Evolutionary conservation across 2,329 filamentous ascomycete genomes (phyloP).

Genomic region (Paecilomyces niveus): DNA sequence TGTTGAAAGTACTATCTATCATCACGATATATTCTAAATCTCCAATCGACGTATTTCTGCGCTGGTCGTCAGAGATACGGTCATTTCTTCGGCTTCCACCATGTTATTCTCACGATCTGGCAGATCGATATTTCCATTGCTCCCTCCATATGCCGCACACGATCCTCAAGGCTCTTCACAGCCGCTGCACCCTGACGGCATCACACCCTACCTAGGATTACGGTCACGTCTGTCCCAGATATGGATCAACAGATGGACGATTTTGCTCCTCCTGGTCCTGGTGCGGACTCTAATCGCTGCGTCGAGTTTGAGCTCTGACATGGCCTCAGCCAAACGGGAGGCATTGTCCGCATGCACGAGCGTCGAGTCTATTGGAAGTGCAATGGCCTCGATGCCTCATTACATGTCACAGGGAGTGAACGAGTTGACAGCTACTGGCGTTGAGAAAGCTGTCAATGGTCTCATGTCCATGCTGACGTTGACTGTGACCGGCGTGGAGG

Average conservation of each 20-base stretch:
- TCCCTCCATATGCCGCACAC: constrained; percentile 35
- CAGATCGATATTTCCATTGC: constrained; percentile 28
- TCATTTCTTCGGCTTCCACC: constrained; percentile 1
- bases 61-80: background rate
- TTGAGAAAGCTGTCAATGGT: constrained; percentile 72
- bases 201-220: constrained; percentile 88
- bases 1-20: background rate
- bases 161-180: constrained; percentile 46
- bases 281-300: constrained; percentile 72
- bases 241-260: constrained; percentile 97
- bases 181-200: constrained; percentile 57
- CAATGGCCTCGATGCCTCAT: constrained; percentile 97
- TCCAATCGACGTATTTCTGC: background rate
- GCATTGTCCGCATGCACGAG: constrained; percentile 83
- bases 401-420: constrained; percentile 89
- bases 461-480: constrained; percentile 73
- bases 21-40: background rate
- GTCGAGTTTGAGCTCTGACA: constrained; percentile 62
- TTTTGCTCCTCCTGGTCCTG: constrained; percentile 79
- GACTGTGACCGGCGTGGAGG: constrained; percentile 74
- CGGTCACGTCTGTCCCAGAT: constrained; percentile 85
- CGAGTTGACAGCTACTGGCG: constrained; percentile 68
- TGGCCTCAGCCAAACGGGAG: constrained; percentile 68
- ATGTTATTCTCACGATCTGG: constrained; percentile 28
- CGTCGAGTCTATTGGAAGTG: constrained; percentile 86